phyloP scores from a whole-genome alignment of 768 basidiomycete genomes.

The Tricholoma matsutake region DNA sequence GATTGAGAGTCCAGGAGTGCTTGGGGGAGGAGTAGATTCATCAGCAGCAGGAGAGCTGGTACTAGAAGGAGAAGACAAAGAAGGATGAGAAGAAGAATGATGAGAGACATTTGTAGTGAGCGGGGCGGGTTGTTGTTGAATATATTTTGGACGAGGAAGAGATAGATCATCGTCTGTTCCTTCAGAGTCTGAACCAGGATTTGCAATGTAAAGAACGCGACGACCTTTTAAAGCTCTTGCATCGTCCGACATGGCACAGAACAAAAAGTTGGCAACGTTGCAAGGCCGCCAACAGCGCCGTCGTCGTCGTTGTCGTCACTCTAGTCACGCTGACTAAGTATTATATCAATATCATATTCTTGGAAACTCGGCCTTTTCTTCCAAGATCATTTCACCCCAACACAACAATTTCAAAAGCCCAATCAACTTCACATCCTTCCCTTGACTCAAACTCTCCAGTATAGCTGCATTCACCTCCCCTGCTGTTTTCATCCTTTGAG shows the following conservation, averaged over 20 bases:
- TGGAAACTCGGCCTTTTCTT: conserved; percentile 78
- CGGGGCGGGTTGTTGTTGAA: conserved; percentile 20
- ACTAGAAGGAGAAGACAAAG: conserved; percentile 68
- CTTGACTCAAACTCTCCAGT: conserved; percentile 86
- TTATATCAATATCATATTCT: conserved; percentile 44
- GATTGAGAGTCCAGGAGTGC: conserved; percentile 52
- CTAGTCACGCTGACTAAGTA: not conserved
- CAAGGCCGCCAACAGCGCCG: not conserved
- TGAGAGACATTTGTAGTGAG: conserved; percentile 32
- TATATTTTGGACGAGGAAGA: not conserved
- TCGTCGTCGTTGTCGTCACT: conserved; percentile 7
- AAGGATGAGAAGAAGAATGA: conserved; percentile 46
- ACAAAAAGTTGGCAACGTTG: conserved; percentile 7
- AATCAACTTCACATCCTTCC: conserved; percentile 87
- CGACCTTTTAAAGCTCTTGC: conserved; percentile 35
- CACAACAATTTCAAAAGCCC: conserved; percentile 77
- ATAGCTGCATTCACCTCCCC: conserved; percentile 96
- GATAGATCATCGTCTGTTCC: conserved; percentile 24
- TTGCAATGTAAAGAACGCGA: conserved; percentile 54
- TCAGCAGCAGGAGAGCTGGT: conserved; percentile 58
- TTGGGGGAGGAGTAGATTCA: conserved; percentile 70
- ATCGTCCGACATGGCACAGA: conserved; percentile 57
- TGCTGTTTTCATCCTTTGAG: conserved; percentile 91
- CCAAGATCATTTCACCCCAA: conserved; percentile 84
- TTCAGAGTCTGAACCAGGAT: conserved; percentile 51